A percentile compares a stretch with the other conserved stretches of the same genome.
phyloP scores from a whole-genome alignment of 495 filamentous ascomycete species.

The Aspergillus incahuasiensis region DNA sequence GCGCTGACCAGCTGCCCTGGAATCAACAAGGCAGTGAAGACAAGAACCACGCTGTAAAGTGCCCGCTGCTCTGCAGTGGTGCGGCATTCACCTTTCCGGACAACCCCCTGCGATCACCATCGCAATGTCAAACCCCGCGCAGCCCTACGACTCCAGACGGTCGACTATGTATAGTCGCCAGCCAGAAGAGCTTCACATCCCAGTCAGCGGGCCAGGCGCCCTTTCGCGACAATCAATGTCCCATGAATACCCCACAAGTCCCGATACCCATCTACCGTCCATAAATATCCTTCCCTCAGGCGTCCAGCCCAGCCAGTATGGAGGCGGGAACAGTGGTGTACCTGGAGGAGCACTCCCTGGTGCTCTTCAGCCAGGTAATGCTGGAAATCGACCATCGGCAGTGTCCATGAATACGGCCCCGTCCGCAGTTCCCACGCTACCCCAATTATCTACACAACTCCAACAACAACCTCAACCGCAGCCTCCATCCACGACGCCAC shows the following conservation, averaged over 20 bases:
- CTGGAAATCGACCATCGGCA: constrained; percentile 54
- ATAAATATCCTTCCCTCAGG: constrained; percentile 65
- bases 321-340: constrained; percentile 27
- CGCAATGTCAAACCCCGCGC: constrained; percentile 42
- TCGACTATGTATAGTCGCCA: constrained; percentile 47
- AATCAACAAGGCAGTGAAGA: not conserved
- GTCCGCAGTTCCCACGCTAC: constrained; percentile 64
- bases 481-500: constrained; percentile 62
- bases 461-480: constrained; percentile 51
- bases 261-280: constrained; percentile 45
- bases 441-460: constrained; percentile 56
- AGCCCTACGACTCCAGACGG: constrained; percentile 53
- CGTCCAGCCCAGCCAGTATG: constrained; percentile 55
- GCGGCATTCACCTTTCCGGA: not conserved
- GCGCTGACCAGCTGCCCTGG: not conserved
- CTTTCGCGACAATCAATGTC: constrained; percentile 44
- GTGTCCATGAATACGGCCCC: constrained; percentile 69
- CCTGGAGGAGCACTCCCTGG: constrained; percentile 53
- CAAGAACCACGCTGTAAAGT: not conserved
- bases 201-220: constrained; percentile 46
- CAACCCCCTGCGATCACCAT: not conserved
- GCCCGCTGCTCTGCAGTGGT: constrained; percentile 7
- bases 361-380: constrained; percentile 62
- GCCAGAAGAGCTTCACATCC: constrained; percentile 76
- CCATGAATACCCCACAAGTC: constrained; percentile 46